Base-by-base conservation (phyloP, 2,329 filamentous ascomycete species). In the Periglandula ipomoeae region DNA sequence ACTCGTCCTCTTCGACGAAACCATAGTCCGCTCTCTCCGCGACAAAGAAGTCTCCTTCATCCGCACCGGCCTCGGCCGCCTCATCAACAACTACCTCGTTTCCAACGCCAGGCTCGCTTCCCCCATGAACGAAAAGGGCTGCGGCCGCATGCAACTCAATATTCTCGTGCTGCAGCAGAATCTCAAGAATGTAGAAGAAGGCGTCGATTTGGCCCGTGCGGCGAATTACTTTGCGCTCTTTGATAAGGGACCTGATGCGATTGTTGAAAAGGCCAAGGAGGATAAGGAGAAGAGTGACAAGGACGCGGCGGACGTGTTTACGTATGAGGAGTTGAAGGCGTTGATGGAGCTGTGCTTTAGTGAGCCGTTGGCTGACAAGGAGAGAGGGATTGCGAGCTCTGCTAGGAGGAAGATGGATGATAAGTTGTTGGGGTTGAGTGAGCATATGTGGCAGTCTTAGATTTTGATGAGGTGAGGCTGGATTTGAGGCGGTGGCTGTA, bases 81-180 rank as follows among this genome's bases (percentile, higher is more conserved):
- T 97, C 19, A 85, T 93, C 56, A 90, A 94, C 63, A 74, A 75
- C 8, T 87, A 85, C 60, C 81, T 97, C 3, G 81, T 96, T 34
- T 72, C 81, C 52, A 86, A 86, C 53, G 81, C 83, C 2, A 71
- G 75, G 17, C 78, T 79, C 61, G 85, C 91, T 40, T 81, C 82
- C 44, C 82, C 85, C 7, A 91, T 98, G 82, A 96, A 98, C 64
- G 71, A 70, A 34, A 80, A 85, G 58, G 93, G 93, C 38, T 87
- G 84, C 51, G 81, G 83, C n/a, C 80, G 89, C 34, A 89, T 98
- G 80, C 85, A 89, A 64, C 80, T 97, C 59, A 95, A 98, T 64
- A 89, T 96, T 44, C 76, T 96, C 22, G 93, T 98, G 37, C 73
- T 98, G 46, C 91, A 97, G 68, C 93, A 98, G 64, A 96, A 95